phyloP scores from a whole-genome alignment of 768 basidiomycete genomes.

The Panaeolus papilionaceus region DNA sequence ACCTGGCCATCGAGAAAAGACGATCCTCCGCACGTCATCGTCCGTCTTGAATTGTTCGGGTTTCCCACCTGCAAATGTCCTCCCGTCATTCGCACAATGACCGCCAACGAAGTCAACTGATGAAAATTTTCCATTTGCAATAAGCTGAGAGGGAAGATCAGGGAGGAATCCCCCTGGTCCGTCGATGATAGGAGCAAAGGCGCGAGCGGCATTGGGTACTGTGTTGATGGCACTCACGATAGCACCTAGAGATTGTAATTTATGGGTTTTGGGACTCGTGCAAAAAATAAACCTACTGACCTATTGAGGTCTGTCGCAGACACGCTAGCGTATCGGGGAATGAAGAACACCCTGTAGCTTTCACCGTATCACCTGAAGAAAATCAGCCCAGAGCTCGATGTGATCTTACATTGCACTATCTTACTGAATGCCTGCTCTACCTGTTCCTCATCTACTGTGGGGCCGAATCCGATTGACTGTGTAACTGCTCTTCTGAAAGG shows the following conservation, averaged over 20 bases:
- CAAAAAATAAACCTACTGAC: constrained; percentile 22
- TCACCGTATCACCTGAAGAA: constrained; percentile 34
- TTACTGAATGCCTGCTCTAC: constrained; percentile 40
- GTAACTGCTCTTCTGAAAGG: constrained; percentile 49
- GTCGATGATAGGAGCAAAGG: constrained; percentile 42
- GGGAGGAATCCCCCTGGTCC: constrained; percentile 43
- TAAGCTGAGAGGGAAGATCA: constrained; percentile 43
- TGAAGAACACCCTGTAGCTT: constrained; percentile 36
- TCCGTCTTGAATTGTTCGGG: constrained; percentile 45
- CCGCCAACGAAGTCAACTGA: constrained; percentile 49
- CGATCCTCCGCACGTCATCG: constrained; percentile 41
- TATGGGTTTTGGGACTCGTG: too few relatives aligned
- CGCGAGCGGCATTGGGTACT: constrained; percentile 31
- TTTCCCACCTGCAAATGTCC: constrained; percentile 44
- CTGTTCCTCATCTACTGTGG: constrained; percentile 35
- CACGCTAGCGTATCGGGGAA: constrained; percentile 36
- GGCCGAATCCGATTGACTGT: constrained; percentile 51
- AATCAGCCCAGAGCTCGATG: background rate
- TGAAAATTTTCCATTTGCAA: constrained; percentile 31
- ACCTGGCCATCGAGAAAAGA: constrained; percentile 42
- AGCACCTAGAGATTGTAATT: constrained; percentile 31
- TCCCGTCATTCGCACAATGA: constrained; percentile 50
- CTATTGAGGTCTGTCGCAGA: constrained; percentile 42
- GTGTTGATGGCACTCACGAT: constrained; percentile 47
- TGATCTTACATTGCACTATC: constrained; percentile 16